These are phyloP conservation scores for Lepraria neglecta DNA, from an alignment of 495 filamentous ascomycete genomes.

Conservation along the genomic window DNA sequence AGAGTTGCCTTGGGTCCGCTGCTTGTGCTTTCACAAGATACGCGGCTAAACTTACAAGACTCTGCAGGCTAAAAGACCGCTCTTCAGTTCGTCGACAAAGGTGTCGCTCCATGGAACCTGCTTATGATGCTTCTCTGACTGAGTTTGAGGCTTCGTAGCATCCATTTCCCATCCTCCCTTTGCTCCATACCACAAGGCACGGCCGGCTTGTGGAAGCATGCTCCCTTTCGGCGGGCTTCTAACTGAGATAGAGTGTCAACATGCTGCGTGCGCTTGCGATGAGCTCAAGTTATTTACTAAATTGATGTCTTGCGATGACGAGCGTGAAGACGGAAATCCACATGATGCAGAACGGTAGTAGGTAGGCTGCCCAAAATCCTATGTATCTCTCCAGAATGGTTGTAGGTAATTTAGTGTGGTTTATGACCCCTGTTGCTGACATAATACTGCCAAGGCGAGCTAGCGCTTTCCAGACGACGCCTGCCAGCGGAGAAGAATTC, in stretches of 20 bases:
- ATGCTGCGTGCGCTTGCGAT: conserved; percentile 19
- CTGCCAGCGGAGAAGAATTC: no score
- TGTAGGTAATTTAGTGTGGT: no score
- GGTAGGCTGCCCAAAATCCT: conserved; percentile 44
- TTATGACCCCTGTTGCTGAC: no score
- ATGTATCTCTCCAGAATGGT: conserved; percentile 42
- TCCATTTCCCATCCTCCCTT: conserved; percentile 30
- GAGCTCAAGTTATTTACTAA: conserved; percentile 23
- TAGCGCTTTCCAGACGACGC: no score
- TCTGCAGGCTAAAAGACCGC: conserved; percentile 29
- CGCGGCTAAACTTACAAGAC: conserved; percentile 29
- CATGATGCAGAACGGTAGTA: conserved; percentile 35
- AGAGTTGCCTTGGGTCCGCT: no score
- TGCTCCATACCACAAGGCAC: conserved; percentile 26
- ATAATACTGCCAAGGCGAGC: no score
- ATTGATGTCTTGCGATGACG: conserved; percentile 26
- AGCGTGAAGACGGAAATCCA: conserved; percentile 36
- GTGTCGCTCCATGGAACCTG: conserved; percentile 30
- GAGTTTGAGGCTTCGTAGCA: conserved; percentile 26
- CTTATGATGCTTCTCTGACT: conserved; percentile 26
- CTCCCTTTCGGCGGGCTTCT: conserved; percentile 38
- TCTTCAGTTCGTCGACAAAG: conserved; percentile 48
- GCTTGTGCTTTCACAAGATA: no score
- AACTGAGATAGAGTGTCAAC: conserved; percentile 31
- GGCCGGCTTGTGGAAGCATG: conserved; percentile 38